A percentile compares a stretch with the other conserved stretches of the same genome.
These are phyloP conservation scores for Ambrosiella xylebori DNA, from an alignment of 2,329 filamentous ascomycete species.

Conservation along the genomic window DNA sequence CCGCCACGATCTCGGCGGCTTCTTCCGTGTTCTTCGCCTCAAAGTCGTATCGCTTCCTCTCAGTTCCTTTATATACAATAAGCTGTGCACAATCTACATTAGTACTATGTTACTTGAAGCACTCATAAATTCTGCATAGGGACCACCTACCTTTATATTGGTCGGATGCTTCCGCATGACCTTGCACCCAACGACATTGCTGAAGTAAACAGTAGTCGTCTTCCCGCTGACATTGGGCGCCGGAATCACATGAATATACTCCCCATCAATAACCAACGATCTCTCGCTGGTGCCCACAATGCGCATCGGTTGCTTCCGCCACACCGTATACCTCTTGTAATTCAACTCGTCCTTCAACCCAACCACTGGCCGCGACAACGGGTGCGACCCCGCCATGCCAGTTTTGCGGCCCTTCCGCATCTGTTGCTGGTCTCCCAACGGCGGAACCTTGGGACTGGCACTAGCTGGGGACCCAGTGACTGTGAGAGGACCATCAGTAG, in stretches of 20 bases:
- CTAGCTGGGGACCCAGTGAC: slow-evolving; percentile 52
- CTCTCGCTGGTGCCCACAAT: slow-evolving; percentile 61
- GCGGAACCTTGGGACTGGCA: slow-evolving; percentile 48
- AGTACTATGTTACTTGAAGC: not conserved
- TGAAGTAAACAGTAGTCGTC: slow-evolving; percentile 68
- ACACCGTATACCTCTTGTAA: slow-evolving; percentile 64
- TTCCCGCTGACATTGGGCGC: slow-evolving; percentile 45
- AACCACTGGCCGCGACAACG: slow-evolving; percentile 36
- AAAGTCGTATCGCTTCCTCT: slow-evolving; percentile 72
- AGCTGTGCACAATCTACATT: slow-evolving; percentile 24
- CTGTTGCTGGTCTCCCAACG: slow-evolving; percentile 25
- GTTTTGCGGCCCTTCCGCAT: slow-evolving; percentile 21
- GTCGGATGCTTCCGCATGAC: slow-evolving; percentile 64
- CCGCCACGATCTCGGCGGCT: slow-evolving; percentile 60
- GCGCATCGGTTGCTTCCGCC: slow-evolving; percentile 67
- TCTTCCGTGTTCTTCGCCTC: slow-evolving; percentile 57
- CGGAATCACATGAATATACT: slow-evolving; percentile 76
- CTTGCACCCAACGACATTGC: slow-evolving; percentile 66
- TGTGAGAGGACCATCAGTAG: slow-evolving; percentile 53
- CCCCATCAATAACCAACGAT: slow-evolving; percentile 63
- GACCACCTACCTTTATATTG: slow-evolving; percentile 50
- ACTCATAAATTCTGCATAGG: not conserved
- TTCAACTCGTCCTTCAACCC: slow-evolving; percentile 34
- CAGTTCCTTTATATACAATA: slow-evolving; percentile 56
- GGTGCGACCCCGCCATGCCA: slow-evolving; percentile 38